phyloP scores from a whole-genome alignment of 1,284 basidiomycete genomes.

The Ganoderma leucocontextum region DNA sequence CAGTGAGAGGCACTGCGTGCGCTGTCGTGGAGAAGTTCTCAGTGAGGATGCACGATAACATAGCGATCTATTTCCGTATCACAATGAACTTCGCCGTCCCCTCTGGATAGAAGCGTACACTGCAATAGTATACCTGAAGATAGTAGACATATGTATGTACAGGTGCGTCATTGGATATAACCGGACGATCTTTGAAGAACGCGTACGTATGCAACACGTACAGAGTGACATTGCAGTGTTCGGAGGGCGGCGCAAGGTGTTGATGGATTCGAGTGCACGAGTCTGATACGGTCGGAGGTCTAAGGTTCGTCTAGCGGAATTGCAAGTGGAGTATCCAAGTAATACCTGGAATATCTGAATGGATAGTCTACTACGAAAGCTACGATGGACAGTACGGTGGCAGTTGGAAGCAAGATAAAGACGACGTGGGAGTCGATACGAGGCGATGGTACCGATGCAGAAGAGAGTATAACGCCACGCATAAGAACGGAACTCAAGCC shows the following conservation, averaged over 20 bases:
- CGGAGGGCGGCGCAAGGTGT: not conserved
- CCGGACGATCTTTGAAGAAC: no score
- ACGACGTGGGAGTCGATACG: not conserved
- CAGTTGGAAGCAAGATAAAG: not conserved
- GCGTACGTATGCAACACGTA: no score
- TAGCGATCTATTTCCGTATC: not conserved
- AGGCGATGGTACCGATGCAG: not conserved
- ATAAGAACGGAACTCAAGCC: not conserved
- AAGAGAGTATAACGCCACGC: not conserved
- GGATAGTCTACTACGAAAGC: not conserved
- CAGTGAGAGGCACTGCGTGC: not conserved
- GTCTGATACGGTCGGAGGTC: no score
- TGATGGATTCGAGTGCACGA: not conserved
- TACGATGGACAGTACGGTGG: not conserved
- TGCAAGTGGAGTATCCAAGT: no score
- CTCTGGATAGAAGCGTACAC: not conserved
- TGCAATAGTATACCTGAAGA: not conserved
- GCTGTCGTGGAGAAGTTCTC: slow-evolving; percentile 1
- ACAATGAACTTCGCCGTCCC: not conserved
- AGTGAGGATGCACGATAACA: slow-evolving; percentile 19
- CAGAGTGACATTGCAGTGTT: no score
- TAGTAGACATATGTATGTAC: not conserved
- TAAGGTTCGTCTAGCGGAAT: no score
- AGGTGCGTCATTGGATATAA: no score
- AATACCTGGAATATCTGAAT: no score